These are phyloP conservation scores for Paragyromitra xinjiangensis DNA, from an alignment of 495 filamentous ascomycete genomes.

Conservation along the genomic window DNA sequence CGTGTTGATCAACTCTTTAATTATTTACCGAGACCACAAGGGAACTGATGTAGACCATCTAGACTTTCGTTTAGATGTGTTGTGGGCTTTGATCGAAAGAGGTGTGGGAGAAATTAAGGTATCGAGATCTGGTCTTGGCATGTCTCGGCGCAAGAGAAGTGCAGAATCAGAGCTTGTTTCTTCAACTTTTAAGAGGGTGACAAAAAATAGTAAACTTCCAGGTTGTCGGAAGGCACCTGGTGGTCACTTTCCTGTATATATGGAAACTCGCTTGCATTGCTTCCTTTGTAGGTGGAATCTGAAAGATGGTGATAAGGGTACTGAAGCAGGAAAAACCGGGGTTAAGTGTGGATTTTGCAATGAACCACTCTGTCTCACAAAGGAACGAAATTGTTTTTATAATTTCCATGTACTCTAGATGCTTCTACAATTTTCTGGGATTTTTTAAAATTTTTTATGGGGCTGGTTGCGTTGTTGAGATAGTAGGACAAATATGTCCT, in stretches of 20 bases:
- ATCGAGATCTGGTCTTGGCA: neutral
- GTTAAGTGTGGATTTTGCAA: constrained; percentile 9
- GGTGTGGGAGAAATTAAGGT: neutral
- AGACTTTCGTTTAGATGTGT: no score
- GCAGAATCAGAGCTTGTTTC: neutral
- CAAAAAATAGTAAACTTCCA: neutral
- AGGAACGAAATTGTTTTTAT: constrained; percentile 10
- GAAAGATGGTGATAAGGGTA: neutral
- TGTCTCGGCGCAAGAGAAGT: neutral
- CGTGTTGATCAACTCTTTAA: no score
- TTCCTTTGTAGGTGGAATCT: neutral
- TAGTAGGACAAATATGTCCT: no score
- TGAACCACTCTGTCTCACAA: constrained; percentile 14
- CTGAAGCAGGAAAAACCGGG: constrained; percentile 4
- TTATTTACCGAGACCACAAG: no score
- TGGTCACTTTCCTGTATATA: neutral
- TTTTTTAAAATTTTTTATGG: neutral
- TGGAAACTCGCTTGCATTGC: neutral
- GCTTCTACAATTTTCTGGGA: neutral
- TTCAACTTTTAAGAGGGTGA: neutral
- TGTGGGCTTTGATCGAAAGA: no score
- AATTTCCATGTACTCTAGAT: constrained; percentile 9
- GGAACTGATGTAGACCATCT: no score
- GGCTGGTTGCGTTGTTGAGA: no score
- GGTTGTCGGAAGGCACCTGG: neutral